Base-by-base conservation (phyloP, 768 basidiomycete genomes). In the Xerocomus spinulosus region DNA sequence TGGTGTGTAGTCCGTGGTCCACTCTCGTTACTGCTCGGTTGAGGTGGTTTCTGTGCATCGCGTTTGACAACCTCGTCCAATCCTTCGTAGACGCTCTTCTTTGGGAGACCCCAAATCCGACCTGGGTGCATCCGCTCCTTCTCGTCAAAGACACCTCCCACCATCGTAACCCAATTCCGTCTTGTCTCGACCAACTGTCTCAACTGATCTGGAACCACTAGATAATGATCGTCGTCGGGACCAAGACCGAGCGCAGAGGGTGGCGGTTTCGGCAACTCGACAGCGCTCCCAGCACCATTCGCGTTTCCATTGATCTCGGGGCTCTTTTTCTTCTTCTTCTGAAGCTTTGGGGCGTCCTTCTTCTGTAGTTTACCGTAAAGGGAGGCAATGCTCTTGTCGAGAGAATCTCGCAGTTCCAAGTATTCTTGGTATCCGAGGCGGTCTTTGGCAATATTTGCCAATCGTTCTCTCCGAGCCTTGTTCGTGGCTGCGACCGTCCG, bases 381-480 rank as follows among this genome's bases (percentile, higher is more conserved):
- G 15, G 70, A 73, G 38, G 78, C 73, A 62, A 97, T 90, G 56
- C 84, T 83, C 71, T 82, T 86, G 73, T 98, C 94, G 41, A 98
- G 78, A 4, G 85, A 76, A 52, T 95, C 92, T 15, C 93, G 81
- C 8, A 81, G 66, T 25, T 90, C 87, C 48, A 90, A 68, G 70
- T 95, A 98, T 60, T 98, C 95, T 59, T 92, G 89, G 62, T 92
- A 90, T 6, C 85, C 92, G 15, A 98, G 76, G 18, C 93, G 81
- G 59, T 93, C 90, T 50, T 85, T 81, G 24, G 93, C 92, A 51
- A 93, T 78, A 13, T 74, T 71, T 13, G 76, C 76, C 2, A 98
- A 77, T 4, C 87, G 82, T 25, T 70, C 68, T 63, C 87, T 87
- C 12, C 95, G 84, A 3, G 81, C 79, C 58, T 93, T 91, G 73